A percentile compares a stretch with the other conserved stretches of the same genome.
Evolutionary conservation across 1,284 basidiomycete genomes (phyloP).

Genomic region (Papiliotrema fonsecae): DNA sequence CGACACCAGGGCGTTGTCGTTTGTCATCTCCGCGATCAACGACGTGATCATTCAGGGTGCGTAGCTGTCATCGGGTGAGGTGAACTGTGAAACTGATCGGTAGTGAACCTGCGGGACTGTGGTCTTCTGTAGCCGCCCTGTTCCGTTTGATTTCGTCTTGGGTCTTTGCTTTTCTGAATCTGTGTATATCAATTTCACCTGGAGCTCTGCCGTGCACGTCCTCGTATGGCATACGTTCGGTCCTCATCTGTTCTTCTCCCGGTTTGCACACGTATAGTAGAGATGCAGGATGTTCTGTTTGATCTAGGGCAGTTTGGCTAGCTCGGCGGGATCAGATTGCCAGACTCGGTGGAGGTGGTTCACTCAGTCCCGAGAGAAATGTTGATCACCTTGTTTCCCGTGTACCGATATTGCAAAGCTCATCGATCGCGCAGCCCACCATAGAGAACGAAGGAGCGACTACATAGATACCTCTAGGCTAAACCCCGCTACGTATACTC

Average conservation of each 20-base stretch:
- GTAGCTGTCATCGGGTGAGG: conserved; percentile 1
- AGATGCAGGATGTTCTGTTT: not conserved
- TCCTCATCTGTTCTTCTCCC: too few species aligned
- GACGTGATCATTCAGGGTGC: conserved; percentile 49
- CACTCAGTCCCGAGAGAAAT: not conserved
- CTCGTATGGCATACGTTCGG: too few species aligned
- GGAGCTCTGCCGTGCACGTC: too few species aligned
- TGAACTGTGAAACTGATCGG: not conserved
- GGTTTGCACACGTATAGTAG: too few species aligned
- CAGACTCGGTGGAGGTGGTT: not conserved
- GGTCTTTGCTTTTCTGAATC: not conserved
- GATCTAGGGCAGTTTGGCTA: not conserved
- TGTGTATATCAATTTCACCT: too few species aligned
- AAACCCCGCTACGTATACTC: too few species aligned
- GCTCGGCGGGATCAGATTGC: not conserved
- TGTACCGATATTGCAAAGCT: too few species aligned
- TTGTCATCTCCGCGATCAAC: conserved; percentile 56
- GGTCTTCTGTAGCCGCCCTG: conserved; percentile 39
- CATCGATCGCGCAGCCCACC: too few species aligned
- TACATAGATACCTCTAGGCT: too few species aligned
- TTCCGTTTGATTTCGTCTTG: not conserved
- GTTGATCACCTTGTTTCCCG: too few species aligned
- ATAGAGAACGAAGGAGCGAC: too few species aligned
- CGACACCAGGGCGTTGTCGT: conserved; percentile 53
- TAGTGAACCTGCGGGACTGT: conserved; percentile 49